Base-by-base conservation (phyloP, 2,329 filamentous ascomycete species). In the Penicillium sp. region DNA sequence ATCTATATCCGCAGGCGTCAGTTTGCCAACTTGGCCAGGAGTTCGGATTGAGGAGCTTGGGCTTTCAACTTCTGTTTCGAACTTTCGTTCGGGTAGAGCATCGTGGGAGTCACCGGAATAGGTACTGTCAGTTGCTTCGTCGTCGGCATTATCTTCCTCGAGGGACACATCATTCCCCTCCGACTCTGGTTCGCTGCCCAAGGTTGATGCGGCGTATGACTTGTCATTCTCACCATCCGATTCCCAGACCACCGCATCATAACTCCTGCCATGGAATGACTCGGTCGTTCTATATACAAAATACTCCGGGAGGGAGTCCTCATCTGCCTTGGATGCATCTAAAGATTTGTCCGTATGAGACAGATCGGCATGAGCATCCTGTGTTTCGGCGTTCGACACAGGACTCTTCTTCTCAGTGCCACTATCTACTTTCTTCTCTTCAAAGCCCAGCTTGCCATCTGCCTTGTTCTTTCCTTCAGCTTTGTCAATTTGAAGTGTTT, bases 231-330 rank as follows among this genome's bases (percentile, higher is more conserved):
- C 45, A 20, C n/a, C 33, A 12, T 55, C 45, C 3, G 52, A 55
- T 21, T 55, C 45, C 52, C 52, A 55, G 33, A 48, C 18, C 3
- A 33, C 9, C 12, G 45, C 45, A 12, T 48, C 52, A 11, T 49
- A 55, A 48, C 3, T 48, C 18, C 45, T 48, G 33, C 23, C 30
- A 30, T 55, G 23, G 7, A 48, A 55, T 33, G 52, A 55, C 40
- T 55, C 45, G 3, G 18, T 35, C n/a, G 45, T 55, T 30, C 52
- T 40, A 42, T 55, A 48, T 14, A 55, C 21, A 11, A 55, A 55
- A 43, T 55, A 55, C 20, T 47, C n/a, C 43, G 42, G 9, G 38
- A 47, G 14, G 1, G 6, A 30, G n/a, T 16, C n/a, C 21, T 23
- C 16, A 18, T 45, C 49, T 28, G 7, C 28, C 2, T 26, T n/a